Base-by-base conservation (phyloP, 768 basidiomycete genomes). In the Suillus fuscotomentosus region DNA sequence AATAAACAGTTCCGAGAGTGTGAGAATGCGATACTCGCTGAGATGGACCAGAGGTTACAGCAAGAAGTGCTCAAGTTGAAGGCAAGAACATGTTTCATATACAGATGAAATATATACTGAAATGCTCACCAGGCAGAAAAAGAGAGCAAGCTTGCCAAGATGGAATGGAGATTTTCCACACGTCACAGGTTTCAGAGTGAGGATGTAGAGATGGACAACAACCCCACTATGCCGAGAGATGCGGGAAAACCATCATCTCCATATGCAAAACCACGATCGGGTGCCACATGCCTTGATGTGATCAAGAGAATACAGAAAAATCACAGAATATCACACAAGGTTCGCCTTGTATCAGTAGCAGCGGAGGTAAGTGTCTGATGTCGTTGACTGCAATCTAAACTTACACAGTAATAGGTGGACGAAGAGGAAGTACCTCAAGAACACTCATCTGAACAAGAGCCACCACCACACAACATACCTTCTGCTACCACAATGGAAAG, bases 291-390 rank as follows among this genome's bases (percentile, higher is more conserved):
- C 47, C 27, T 64, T 11, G 43, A 60, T 45, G 63, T 50, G 22
- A 64, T 64, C 24, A 64, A 64, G 60, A 41, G 39, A 31, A 60
- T 64, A 17, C 50, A 42, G 56, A 64, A 47, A 64, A 53, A 38
- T 20, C 8, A 27, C 2, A 48, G 63, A 22, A 53, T 64, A 42
- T 47, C 42, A 42, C 39, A 34, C 31, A 39, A 39, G n/a, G 54
- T 50, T 20, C 48, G 8, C 22, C 59, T 64, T 17, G 60, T 64
- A 41, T 24, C 13, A 8, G 45, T 64, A n/a, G 38, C 15, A 39
- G 20, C 53, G 5, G 38, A 59, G 13, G 63, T 64, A 64, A 45
- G 48, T 1, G 17, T 10, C 10, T 2, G 3, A 47, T 47, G n/a
- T 10, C 4, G 5, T 20, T 43, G 42, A 43, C 10, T 39, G 3